phyloP scores from a whole-genome alignment of 1,284 basidiomycete genomes.

The Anthracocystis walkeri region DNA sequence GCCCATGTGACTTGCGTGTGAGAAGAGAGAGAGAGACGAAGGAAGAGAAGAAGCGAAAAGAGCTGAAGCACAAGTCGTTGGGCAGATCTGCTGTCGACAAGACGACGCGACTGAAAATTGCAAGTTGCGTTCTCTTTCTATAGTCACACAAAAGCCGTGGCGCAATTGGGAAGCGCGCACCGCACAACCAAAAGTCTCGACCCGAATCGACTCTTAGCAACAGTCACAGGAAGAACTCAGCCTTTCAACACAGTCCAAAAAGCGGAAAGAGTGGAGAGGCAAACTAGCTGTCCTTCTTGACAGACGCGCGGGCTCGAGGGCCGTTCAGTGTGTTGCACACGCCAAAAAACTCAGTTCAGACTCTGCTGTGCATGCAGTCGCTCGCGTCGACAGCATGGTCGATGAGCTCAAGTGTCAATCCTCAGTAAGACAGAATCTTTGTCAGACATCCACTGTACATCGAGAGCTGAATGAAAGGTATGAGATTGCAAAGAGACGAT shows the following conservation, averaged over 20 bases:
- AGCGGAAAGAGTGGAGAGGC: neutral
- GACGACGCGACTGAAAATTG: conserved; percentile 24
- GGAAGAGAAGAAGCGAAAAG: neutral
- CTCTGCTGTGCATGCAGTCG: neutral
- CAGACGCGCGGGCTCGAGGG: neutral
- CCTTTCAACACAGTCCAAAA: too few species aligned
- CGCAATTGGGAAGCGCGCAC: conserved; percentile 9
- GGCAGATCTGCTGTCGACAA: conserved; percentile 20
- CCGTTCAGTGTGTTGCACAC: neutral
- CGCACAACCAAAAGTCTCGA: neutral
- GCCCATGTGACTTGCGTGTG: neutral
- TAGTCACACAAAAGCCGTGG: conserved; percentile 23
- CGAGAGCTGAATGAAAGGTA: too few species aligned
- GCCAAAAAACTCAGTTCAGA: neutral
- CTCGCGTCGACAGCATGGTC: too few species aligned
- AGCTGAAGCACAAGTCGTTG: neutral
- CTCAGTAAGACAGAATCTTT: neutral
- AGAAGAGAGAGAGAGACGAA: neutral
- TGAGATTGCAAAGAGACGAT: too few species aligned
- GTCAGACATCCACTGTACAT: too few species aligned
- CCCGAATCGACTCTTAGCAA: too few species aligned
- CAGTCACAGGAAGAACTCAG: neutral
- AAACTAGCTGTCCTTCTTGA: neutral
- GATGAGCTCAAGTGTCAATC: neutral
- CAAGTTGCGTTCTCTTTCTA: neutral